Conservation (phyloP, 75 land plant species). For the Cryptomeria japonica region DNA sequence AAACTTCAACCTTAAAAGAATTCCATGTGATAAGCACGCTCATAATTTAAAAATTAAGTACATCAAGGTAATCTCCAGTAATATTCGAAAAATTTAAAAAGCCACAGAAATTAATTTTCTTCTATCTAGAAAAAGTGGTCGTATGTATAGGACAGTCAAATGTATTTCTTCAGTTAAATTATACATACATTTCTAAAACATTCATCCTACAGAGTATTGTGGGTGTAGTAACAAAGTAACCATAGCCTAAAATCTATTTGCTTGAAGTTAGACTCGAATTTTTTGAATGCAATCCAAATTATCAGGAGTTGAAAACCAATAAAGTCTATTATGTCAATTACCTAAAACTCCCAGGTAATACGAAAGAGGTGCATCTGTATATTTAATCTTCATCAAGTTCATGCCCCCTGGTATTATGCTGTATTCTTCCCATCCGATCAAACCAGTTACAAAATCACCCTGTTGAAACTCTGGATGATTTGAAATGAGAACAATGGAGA, state of each 20-base stretch:
- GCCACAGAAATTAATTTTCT: too few species aligned
- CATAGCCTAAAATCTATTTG: not conserved
- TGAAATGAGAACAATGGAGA: slow-evolving; percentile 58
- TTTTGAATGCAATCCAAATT: not conserved
- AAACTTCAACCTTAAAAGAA: not conserved
- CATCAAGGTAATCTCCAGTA: not conserved
- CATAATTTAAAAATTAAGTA: not conserved
- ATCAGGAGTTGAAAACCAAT: not conserved
- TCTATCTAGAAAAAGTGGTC: not conserved
- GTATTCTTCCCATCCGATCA: slow-evolving; percentile 75
- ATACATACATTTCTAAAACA: not conserved
- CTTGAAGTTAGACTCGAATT: not conserved
- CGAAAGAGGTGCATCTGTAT: slow-evolving; percentile 49
- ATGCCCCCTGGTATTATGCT: slow-evolving; percentile 40
- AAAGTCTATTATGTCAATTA: slow-evolving; percentile 14
- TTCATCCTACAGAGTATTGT: not conserved
- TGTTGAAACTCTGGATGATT: slow-evolving; percentile 63
- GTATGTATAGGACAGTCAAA: not conserved
- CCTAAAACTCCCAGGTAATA: slow-evolving; percentile 74
- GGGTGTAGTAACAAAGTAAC: not conserved
- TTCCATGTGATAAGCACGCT: too few species aligned
- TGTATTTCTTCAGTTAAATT: too few species aligned
- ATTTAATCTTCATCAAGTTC: slow-evolving; percentile 40
- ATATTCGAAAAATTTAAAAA: not conserved
- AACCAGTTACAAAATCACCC: slow-evolving; percentile 55